These are phyloP conservation scores for Coffea eugenioides DNA, from an alignment of 257 asterid genomes.

Conservation along the genomic window DNA sequence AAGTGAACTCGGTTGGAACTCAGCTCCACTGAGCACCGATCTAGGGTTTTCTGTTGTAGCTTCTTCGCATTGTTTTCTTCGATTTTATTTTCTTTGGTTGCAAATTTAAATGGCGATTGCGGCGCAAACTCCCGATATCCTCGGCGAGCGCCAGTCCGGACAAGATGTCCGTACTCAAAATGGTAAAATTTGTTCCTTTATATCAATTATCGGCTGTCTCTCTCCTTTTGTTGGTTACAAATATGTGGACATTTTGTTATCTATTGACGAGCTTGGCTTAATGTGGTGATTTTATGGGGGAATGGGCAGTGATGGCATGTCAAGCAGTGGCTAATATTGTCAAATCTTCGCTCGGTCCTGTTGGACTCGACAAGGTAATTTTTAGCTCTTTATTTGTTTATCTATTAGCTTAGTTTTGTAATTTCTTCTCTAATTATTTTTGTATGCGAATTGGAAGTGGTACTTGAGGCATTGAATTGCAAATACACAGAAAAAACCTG, in stretches of 20 bases:
- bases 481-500: not conserved
- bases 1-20: not conserved
- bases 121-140: slow-evolving; percentile 62
- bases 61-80: slow-evolving; percentile 2
- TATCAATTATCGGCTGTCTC: not conserved
- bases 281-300: slow-evolving; percentile 4
- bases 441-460: not conserved
- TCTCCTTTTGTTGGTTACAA: too few species aligned
- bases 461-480: not conserved
- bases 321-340: slow-evolving; percentile 90
- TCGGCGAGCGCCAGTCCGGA: slow-evolving; percentile 93
- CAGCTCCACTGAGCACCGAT: slow-evolving; percentile 3
- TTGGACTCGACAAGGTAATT: slow-evolving; percentile 92
- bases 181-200: slow-evolving; percentile 33
- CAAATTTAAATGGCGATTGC: slow-evolving; percentile 42
- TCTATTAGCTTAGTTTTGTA: not conserved
- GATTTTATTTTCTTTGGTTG: not conserved
- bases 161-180: slow-evolving; percentile 94
- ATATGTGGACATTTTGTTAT: not conserved
- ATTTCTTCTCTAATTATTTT: not conserved
- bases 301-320: slow-evolving; percentile 71
- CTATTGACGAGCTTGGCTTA: not conserved
- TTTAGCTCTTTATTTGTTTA: not conserved
- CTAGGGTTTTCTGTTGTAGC: slow-evolving; percentile 7
- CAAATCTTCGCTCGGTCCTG: slow-evolving; percentile 95